A percentile compares a stretch with the other conserved stretches of the same genome.
phyloP scores from a whole-genome alignment of 345 rosid species.

The Moricandia arvensis region DNA sequence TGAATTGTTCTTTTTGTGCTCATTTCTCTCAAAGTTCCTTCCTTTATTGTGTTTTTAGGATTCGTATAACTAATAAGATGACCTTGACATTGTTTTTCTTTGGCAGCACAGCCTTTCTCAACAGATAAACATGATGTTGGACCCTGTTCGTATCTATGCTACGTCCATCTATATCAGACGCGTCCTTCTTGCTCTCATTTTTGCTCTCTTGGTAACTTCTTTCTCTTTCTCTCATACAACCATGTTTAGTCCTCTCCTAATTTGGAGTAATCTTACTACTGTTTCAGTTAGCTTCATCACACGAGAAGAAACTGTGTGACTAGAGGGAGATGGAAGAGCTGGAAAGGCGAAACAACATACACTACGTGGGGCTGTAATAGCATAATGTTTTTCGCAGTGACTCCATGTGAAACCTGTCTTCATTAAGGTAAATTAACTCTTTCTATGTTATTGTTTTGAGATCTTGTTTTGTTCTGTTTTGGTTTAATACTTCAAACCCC shows the following conservation, averaged over 20 bases:
- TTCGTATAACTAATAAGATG: neutral
- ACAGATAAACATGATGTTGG: conserved; percentile 90
- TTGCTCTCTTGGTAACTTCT: conserved; percentile 79
- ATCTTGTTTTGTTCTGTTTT: no score
- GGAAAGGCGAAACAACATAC: no score
- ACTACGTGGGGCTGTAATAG: no score
- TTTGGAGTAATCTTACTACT: no score
- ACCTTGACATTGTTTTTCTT: conserved; percentile 28
- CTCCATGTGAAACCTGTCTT: no score
- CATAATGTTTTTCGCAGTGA: no score
- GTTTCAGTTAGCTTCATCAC: no score
- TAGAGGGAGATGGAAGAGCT: no score
- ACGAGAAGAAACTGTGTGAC: no score
- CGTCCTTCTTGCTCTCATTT: conserved; percentile 71
- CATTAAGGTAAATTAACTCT: no score
- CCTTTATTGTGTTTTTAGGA: neutral
- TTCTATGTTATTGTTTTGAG: no score
- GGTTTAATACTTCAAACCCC: no score
- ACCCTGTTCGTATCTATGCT: conserved; percentile 67
- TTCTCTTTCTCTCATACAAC: neutral
- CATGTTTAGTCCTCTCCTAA: neutral
- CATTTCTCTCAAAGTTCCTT: neutral
- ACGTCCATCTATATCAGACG: conserved; percentile 71
- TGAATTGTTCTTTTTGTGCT: neutral
- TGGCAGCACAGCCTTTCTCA: conserved; percentile 98